phyloP scores from a whole-genome alignment of 106 monocot genomes.

The Phalaenopsis aphrodite region DNA sequence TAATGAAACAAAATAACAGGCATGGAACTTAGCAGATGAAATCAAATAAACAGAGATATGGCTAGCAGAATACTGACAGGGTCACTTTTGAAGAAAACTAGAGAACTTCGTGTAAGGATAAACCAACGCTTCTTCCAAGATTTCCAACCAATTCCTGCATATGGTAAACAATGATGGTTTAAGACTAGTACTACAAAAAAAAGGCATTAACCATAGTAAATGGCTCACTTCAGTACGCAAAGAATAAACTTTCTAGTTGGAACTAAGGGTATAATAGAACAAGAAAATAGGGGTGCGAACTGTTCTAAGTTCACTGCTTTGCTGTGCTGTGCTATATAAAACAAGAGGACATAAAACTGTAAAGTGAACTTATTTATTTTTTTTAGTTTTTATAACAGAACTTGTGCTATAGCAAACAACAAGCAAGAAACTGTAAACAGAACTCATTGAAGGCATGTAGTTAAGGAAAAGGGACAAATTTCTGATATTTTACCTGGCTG shows the following conservation, averaged over 20 bases:
- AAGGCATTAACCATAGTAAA: neutral
- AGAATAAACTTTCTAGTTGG: neutral
- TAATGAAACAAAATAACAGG: neutral
- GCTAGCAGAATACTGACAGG: conserved; percentile 54
- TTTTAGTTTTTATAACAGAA: neutral
- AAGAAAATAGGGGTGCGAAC: neutral
- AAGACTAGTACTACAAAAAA: neutral
- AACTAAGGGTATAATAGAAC: neutral
- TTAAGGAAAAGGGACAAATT: too few species aligned
- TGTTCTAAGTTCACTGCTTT: neutral
- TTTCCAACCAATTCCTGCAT: conserved; percentile 97
- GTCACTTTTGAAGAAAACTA: conserved; percentile 97
- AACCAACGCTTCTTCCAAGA: conserved; percentile 99
- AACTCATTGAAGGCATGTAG: too few species aligned
- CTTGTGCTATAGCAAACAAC: neutral
- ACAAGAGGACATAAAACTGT: neutral
- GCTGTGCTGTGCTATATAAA: neutral
- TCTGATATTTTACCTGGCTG: too few species aligned
- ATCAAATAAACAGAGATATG: neutral
- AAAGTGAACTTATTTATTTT: too few species aligned
- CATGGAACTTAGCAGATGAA: neutral
- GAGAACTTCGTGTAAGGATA: conserved; percentile 92
- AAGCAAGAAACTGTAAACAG: too few species aligned
- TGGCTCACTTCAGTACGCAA: neutral
- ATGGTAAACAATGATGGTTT: neutral